Percentiles rank a stretch among this genome's conserved stretches.
These are phyloP conservation scores for Microcera coccophila DNA, from an alignment of 2,329 filamentous ascomycete species.

Conservation along the genomic window DNA sequence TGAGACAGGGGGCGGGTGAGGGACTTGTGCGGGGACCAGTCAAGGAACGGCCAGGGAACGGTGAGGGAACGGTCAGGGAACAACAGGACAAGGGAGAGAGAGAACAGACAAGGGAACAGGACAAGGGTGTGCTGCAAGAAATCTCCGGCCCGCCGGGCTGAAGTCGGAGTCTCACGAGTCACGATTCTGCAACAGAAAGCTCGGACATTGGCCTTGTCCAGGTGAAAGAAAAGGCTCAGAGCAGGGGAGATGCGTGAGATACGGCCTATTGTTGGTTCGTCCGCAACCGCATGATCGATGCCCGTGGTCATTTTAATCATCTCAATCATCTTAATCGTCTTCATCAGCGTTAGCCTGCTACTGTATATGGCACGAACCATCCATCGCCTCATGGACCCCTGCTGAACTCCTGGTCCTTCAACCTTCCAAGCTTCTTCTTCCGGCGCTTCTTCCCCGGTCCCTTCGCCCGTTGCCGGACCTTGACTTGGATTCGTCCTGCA, in stretches of 20 bases:
- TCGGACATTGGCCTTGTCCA: slow-evolving; percentile 12
- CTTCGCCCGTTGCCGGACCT: neutral
- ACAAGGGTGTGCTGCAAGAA: slow-evolving; percentile 19
- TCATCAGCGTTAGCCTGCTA: no score
- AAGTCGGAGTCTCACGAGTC: slow-evolving; percentile 20
- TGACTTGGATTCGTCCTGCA: neutral
- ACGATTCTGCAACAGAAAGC: slow-evolving; percentile 1
- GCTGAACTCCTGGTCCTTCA: slow-evolving; percentile 3
- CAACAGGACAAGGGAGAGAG: no score
- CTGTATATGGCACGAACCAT: slow-evolving; percentile 22
- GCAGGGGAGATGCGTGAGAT: slow-evolving; percentile 1
- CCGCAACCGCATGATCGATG: neutral
- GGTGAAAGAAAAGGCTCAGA: neutral
- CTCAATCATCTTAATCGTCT: no score
- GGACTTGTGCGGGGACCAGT: no score
- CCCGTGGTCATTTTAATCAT: neutral
- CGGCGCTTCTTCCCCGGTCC: neutral
- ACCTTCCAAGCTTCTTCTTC: neutral
- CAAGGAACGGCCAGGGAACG: no score
- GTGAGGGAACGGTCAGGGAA: no score
- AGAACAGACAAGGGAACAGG: no score
- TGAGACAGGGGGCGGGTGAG: neutral
- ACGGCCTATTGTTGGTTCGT: slow-evolving; percentile 5
- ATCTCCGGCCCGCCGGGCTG: slow-evolving; percentile 22
- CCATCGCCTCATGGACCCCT: slow-evolving; percentile 17